These are phyloP conservation scores for Capsella rubella DNA, from an alignment of 441 rosid species.

Conservation along the genomic window DNA sequence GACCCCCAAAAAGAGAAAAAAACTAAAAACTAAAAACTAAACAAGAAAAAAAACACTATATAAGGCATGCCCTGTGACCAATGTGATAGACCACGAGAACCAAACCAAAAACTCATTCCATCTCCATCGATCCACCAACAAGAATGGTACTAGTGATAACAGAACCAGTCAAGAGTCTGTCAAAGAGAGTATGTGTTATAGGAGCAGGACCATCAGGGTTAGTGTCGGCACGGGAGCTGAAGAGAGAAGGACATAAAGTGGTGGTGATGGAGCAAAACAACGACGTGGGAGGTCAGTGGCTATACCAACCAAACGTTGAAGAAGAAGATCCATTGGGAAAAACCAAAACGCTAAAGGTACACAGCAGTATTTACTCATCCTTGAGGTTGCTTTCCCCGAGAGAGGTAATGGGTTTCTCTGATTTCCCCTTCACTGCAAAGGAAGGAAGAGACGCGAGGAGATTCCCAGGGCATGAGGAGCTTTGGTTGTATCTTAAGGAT, in stretches of 20 bases:
- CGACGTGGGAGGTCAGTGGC: constrained; percentile 92
- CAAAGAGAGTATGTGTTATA: constrained; percentile 71
- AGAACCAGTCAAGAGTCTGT: constrained; percentile 25
- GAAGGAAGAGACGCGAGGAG: constrained; percentile 78
- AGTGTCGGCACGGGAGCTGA: constrained; percentile 79
- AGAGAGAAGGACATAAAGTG: constrained; percentile 72
- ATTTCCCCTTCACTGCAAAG: constrained; percentile 75
- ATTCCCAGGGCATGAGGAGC: constrained; percentile 83
- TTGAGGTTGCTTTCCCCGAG: constrained; percentile 69
- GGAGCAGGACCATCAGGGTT: constrained; percentile 94
- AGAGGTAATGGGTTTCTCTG: constrained; percentile 86
- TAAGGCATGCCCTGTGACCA: constrained; percentile 14
- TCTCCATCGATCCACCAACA: neutral
- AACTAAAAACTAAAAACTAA: too few species aligned
- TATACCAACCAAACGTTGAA: constrained; percentile 64
- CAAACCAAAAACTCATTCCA: constrained; percentile 1
- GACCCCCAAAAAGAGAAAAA: too few species aligned
- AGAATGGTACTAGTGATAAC: constrained; percentile 33
- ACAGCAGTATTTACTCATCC: constrained; percentile 83
- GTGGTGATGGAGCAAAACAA: constrained; percentile 80
- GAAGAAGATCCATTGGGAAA: constrained; percentile 55
- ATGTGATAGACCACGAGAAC: neutral
- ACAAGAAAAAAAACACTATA: constrained; percentile 2
- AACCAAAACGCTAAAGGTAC: constrained; percentile 54
- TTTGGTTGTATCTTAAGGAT: constrained; percentile 77